These are phyloP conservation scores for Ostreobium quekettii DNA, from an alignment of 139 green algal genomes.

Conservation along the genomic window DNA sequence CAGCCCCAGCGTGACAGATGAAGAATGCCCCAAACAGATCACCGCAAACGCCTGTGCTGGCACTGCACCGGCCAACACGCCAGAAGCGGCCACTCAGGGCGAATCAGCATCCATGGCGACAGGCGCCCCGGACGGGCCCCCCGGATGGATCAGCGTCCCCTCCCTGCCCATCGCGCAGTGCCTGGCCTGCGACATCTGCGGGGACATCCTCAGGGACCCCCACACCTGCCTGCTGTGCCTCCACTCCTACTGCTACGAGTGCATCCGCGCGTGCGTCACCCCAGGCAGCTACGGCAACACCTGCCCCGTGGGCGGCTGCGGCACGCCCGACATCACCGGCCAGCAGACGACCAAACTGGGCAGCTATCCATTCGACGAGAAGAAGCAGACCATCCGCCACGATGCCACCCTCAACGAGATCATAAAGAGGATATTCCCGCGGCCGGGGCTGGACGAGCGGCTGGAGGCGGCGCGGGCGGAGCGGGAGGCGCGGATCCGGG, in stretches of 20 bases:
- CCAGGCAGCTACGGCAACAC: background rate
- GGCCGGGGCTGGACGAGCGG: too few relatives aligned
- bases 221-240: conserved; percentile 27
- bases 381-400: background rate
- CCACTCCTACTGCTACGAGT: conserved; percentile 29
- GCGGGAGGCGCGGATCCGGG: too few relatives aligned
- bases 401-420: background rate
- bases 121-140: too few relatives aligned
- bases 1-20: too few relatives aligned
- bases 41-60: too few relatives aligned
- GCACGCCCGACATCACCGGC: background rate
- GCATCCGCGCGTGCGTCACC: conserved; percentile 17
- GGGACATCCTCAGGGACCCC: conserved; percentile 20
- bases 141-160: background rate
- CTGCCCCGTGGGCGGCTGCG: background rate
- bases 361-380: background rate
- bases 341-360: background rate
- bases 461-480: too few relatives aligned
- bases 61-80: too few relatives aligned
- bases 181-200: conserved; percentile 23
- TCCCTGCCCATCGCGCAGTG: conserved; percentile 6
- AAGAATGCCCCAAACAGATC: too few relatives aligned
- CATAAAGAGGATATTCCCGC: background rate
- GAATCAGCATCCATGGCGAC: too few relatives aligned
- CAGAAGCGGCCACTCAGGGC: too few relatives aligned